Conservation (phyloP, 257 asterid species). For the Gentiana macrophylla region DNA sequence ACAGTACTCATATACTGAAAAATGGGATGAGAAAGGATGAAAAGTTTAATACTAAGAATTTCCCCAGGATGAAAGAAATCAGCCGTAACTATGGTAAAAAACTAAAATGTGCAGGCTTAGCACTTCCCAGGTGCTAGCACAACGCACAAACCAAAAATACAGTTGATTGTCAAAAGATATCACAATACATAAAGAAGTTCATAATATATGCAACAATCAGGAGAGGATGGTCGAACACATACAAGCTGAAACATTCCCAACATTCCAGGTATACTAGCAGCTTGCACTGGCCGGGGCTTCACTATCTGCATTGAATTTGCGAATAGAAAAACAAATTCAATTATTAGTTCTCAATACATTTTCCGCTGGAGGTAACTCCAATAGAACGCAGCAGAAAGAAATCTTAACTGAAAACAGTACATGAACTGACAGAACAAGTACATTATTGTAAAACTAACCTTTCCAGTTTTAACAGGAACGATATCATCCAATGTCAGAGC, state of each 20-base stretch:
- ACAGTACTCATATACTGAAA: too few relatives aligned
- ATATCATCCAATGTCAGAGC: conserved; percentile 74
- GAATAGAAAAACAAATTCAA: not conserved
- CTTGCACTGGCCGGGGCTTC: conserved; percentile 94
- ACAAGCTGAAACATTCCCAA: conserved; percentile 96
- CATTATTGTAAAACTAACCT: conserved; percentile 31
- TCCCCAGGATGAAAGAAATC: too few relatives aligned
- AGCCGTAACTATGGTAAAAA: too few relatives aligned
- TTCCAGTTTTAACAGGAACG: conserved; percentile 75
- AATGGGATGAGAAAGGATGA: too few relatives aligned
- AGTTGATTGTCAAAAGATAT: too few relatives aligned
- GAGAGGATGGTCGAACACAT: conserved; percentile 21
- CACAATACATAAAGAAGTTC: not conserved
- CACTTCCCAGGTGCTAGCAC: too few relatives aligned
- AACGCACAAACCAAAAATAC: not conserved
- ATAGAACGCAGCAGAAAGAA: not conserved
- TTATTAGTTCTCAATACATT: not conserved
- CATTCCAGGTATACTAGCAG: conserved; percentile 99
- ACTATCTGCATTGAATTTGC: conserved; percentile 44
- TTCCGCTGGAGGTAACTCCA: not conserved
- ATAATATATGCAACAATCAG: not conserved
- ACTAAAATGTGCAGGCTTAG: too few relatives aligned
- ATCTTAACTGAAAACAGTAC: not conserved
- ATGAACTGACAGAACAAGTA: not conserved
- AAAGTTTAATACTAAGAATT: too few relatives aligned